These are phyloP conservation scores for Biscutella auriculata DNA, from an alignment of 441 rosid species.

Conservation along the genomic window DNA sequence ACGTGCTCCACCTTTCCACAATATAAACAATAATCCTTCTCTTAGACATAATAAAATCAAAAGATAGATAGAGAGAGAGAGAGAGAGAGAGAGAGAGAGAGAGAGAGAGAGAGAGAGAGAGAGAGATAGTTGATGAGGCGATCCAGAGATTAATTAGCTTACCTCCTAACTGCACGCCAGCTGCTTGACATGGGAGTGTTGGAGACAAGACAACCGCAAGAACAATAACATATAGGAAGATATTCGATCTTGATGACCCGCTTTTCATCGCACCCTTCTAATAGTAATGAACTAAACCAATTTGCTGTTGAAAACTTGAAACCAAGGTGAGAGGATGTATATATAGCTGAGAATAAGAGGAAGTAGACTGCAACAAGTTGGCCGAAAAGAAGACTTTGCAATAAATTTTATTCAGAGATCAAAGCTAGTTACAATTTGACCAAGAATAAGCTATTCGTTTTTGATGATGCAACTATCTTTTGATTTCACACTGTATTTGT, in stretches of 20 bases:
- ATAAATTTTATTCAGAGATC: slow-evolving; percentile 1
- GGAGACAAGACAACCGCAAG: slow-evolving; percentile 16
- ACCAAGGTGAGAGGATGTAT: neutral
- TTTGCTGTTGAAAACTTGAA: slow-evolving; percentile 1
- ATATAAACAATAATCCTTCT: neutral
- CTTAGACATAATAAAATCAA: neutral
- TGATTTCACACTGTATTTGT: slow-evolving; percentile 1
- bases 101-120: too few species aligned
- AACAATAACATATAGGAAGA: slow-evolving; percentile 9
- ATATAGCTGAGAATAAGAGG: neutral
- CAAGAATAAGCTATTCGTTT: neutral
- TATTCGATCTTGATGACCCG: neutral
- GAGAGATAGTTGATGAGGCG: too few species aligned
- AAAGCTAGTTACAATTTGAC: slow-evolving; percentile 12
- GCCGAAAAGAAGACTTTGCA: neutral
- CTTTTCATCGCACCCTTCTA: slow-evolving; percentile 6
- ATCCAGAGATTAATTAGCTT: neutral
- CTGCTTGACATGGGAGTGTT: slow-evolving; percentile 14
- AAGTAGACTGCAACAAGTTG: slow-evolving; percentile 9
- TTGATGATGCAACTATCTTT: slow-evolving; percentile 4
- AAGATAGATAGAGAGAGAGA: too few species aligned
- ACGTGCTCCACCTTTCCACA: slow-evolving; percentile 18
- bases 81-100: too few species aligned
- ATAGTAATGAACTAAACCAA: neutral
- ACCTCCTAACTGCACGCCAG: slow-evolving; percentile 13